Conservation (phyloP, 768 basidiomycete genomes). For the Mycena sanguinolenta region DNA sequence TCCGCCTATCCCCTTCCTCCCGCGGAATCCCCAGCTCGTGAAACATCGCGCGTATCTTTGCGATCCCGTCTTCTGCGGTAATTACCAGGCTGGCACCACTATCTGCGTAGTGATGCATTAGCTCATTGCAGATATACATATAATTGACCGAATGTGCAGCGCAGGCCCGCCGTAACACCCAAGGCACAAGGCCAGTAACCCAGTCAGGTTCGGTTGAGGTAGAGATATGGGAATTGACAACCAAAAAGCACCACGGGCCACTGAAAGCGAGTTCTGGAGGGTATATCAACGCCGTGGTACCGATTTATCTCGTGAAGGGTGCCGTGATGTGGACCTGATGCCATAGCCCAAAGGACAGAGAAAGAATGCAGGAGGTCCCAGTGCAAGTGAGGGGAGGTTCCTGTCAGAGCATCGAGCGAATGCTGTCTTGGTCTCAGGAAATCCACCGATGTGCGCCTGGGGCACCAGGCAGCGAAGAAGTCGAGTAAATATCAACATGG, state of each 20-base stretch:
- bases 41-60: slow-evolving; percentile 70
- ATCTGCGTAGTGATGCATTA: slow-evolving; percentile 79
- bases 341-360: slow-evolving; percentile 63
- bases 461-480: slow-evolving; percentile 41
- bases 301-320: slow-evolving; percentile 47
- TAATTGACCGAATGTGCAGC: slow-evolving; percentile 82
- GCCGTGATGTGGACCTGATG: slow-evolving; percentile 49
- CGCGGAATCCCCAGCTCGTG: slow-evolving; percentile 59
- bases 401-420: slow-evolving; percentile 69
- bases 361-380: slow-evolving; percentile 55
- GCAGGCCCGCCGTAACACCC: slow-evolving; percentile 73
- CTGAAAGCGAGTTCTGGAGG: slow-evolving; percentile 68
- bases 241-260: slow-evolving; percentile 62
- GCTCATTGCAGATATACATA: slow-evolving; percentile 74
- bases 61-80: slow-evolving; percentile 71
- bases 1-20: slow-evolving; percentile 62
- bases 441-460: slow-evolving; percentile 54
- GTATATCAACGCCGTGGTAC: slow-evolving; percentile 64
- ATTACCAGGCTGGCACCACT: slow-evolving; percentile 75
- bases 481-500: slow-evolving; percentile 49
- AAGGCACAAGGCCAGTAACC: neutral
- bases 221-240: slow-evolving; percentile 17
- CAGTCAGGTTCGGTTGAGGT: neutral
- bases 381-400: slow-evolving; percentile 60
- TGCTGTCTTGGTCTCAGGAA: slow-evolving; percentile 53